Evolutionary conservation across 2,329 filamentous ascomycete species (phyloP), one percentile per base, ranked within the genome.

Genomic region (Ophidiomyces ophidiicola): DNA sequence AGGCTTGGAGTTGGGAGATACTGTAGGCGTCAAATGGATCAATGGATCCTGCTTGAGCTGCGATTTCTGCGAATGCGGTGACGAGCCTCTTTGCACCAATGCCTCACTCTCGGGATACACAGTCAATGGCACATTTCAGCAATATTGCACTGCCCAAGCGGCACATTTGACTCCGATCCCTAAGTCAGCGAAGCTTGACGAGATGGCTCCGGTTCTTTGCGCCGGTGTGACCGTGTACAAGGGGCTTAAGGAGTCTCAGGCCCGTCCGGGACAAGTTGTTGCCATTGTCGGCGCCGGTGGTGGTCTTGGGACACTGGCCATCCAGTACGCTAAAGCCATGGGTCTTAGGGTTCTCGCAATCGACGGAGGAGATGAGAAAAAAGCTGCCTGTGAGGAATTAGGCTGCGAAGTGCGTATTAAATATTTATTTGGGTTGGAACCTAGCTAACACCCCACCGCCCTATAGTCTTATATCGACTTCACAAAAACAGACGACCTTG

Each of bases 241-340:
- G 68, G 84, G 80, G n/a, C 61, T 92, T 44, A 93, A 92, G 68
- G 84, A 90, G 62, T 85, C 82, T 0, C 77, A 74, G 26, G 78
- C 72, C 19, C 68, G 71, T 40, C 76, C 85, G 2, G 84, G 85
- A 21, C 77, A 92, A 61, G 78, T 70, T 26, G 76, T 93, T 18
- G 86, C 83, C 49, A 80, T 94, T 48, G 83, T 92, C 45, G 86
- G 86, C 55, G 85, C 84, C 19, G 84, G 84, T 48, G 84, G 85
- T 60, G 83, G 84, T 52, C 72, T 93, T 42, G 85, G 84, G 20
- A 78, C 72, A 41, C 67, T 92, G 48, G 85, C 84, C 15, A 69
- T 81, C 50, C 87, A 94, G 66, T 94, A 93, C 62, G 85, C 83
- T 39, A 82, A 80, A 62, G 87, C 86, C 29, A 93, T 94, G 86